Evolutionary conservation across 305 asterid species (phyloP).

Genomic region (Fraxinus dipetala): DNA sequence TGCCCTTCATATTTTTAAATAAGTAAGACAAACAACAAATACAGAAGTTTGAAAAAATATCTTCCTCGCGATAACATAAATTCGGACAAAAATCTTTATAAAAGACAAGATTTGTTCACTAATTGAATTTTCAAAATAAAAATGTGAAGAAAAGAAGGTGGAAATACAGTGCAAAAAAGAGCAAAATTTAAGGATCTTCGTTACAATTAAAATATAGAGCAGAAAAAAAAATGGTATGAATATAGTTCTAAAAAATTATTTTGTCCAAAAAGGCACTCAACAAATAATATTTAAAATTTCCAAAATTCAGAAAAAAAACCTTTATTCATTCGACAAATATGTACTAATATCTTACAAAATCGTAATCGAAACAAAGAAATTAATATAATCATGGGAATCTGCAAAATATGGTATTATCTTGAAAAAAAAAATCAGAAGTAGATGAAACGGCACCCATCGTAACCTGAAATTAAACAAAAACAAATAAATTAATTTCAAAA

Average conservation of each 20-base stretch:
- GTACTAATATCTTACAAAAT: conserved; percentile 25
- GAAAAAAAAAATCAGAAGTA: conserved; percentile 36
- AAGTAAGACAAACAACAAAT: background rate
- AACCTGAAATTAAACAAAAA: conserved; percentile 43
- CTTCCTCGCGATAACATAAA: background rate
- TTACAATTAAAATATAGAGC: background rate
- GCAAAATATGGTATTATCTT: conserved; percentile 1
- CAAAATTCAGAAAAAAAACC: background rate
- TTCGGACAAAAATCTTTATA: background rate
- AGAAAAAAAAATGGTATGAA: background rate
- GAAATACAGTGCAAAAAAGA: background rate
- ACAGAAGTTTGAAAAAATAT: too few relatives aligned
- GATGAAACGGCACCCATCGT: conserved; percentile 66
- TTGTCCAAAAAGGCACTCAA: background rate
- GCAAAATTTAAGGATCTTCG: background rate
- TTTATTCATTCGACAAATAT: background rate
- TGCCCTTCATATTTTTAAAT: background rate
- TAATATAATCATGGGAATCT: background rate
- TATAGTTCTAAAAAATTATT: background rate
- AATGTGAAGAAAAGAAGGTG: background rate
- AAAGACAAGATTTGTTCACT: background rate
- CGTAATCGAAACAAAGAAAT: conserved; percentile 19
- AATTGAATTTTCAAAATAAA: background rate
- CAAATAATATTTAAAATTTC: background rate
- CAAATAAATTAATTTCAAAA: background rate